Percentiles rank a stretch among this genome's conserved stretches.
Conservation (phyloP, 1,284 basidiomycete genomes). For the Rhodotorula mucilaginosa region DNA sequence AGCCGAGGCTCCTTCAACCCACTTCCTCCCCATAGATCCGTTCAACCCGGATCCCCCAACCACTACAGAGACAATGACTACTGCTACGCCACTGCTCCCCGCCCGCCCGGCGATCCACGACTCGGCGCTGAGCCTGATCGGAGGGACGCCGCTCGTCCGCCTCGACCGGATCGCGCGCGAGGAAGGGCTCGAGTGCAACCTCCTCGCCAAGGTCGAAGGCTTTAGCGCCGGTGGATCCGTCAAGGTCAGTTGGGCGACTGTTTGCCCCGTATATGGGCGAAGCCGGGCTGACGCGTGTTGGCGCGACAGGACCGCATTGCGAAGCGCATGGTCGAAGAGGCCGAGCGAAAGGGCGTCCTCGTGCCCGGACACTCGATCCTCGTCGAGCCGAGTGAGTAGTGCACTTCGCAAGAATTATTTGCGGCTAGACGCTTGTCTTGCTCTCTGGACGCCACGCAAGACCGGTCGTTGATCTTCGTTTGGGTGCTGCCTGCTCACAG, state of each 20-base stretch:
- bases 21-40: neutral
- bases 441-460: no score
- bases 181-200: slow-evolving; percentile 81
- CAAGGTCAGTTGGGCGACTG: slow-evolving; percentile 67
- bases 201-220: slow-evolving; percentile 85
- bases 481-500: slow-evolving; percentile 12
- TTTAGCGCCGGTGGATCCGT: slow-evolving; percentile 89
- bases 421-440: neutral
- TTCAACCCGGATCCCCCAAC: neutral
- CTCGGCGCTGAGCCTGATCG: slow-evolving; percentile 77
- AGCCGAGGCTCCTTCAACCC: neutral
- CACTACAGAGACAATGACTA: neutral
- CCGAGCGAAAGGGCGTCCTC: slow-evolving; percentile 80
- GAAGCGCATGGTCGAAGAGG: slow-evolving; percentile 84
- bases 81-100: neutral
- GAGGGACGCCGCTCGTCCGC: slow-evolving; percentile 84
- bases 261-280: neutral
- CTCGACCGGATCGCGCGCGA: slow-evolving; percentile 73
- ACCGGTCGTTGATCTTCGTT: neutral
- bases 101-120: slow-evolving; percentile 57
- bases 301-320: slow-evolving; percentile 54
- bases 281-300: neutral
- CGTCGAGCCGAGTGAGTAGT: slow-evolving; percentile 67
- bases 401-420: no score
- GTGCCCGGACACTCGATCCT: slow-evolving; percentile 85